These are phyloP conservation scores for Phytophthora constricta DNA, from an alignment of 352 stramenopile genomes.

Conservation along the genomic window DNA sequence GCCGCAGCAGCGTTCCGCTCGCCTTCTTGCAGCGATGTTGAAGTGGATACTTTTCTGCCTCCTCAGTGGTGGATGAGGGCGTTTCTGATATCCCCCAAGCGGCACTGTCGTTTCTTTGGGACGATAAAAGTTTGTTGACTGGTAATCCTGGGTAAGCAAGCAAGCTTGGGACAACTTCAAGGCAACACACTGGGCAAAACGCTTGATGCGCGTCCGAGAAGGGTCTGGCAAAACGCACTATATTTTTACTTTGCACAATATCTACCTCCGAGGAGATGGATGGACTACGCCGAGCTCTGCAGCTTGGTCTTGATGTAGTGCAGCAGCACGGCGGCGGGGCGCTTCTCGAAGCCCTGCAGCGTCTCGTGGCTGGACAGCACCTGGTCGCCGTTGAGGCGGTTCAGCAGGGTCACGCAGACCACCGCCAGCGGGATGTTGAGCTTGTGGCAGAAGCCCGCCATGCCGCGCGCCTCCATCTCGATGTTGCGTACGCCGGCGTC, in stretches of 20 bases:
- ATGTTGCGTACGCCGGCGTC: constrained; percentile 81
- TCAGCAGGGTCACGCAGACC: constrained; percentile 79
- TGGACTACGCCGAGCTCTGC: constrained; percentile 19
- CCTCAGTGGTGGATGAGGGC: not conserved
- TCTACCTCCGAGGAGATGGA: constrained; percentile 2
- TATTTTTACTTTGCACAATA: constrained; percentile 17
- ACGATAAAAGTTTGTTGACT: not conserved
- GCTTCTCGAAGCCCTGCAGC: constrained; percentile 70
- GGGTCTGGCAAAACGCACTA: constrained; percentile 20
- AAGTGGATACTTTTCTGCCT: not conserved
- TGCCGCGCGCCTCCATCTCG: constrained; percentile 82
- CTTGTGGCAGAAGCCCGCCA: constrained; percentile 80
- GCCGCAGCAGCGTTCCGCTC: not conserved
- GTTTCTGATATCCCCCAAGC: not conserved
- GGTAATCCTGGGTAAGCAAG: too few species aligned
- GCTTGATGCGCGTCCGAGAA: not conserved
- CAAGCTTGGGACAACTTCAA: too few species aligned
- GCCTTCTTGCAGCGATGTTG: not conserved
- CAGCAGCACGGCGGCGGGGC: constrained; percentile 63
- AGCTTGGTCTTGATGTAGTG: constrained; percentile 80
- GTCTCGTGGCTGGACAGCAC: constrained; percentile 65
- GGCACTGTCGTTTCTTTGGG: not conserved
- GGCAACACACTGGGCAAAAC: not conserved
- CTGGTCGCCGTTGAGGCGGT: constrained; percentile 82
- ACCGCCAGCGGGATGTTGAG: constrained; percentile 78